Conservation (phyloP, 345 rosid species). For the Salix dunnii region DNA sequence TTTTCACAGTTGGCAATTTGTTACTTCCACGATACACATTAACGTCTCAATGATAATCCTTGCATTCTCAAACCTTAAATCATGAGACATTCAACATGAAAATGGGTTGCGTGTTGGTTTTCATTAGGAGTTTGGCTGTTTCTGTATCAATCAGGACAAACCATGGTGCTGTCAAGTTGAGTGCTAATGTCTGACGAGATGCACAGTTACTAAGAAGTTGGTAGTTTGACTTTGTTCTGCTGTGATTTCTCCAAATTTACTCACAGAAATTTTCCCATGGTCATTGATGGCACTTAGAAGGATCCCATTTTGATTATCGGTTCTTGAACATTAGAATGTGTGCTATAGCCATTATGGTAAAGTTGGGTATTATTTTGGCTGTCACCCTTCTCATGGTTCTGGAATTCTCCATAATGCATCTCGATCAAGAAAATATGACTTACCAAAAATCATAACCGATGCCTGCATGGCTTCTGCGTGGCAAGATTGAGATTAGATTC, state of each 20-base stretch:
- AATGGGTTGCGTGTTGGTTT: neutral
- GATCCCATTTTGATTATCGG: neutral
- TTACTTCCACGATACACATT: neutral
- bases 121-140: conserved; percentile 3
- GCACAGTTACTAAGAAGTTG: conserved; percentile 1
- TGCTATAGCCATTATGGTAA: neutral
- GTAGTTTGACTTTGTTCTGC: conserved; percentile 1
- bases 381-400: neutral
- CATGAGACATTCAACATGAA: neutral
- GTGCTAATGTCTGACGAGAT: neutral
- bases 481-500: neutral
- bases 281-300: neutral
- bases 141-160: conserved; percentile 6
- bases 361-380: neutral
- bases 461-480: neutral
- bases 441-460: neutral
- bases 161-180: conserved; percentile 9
- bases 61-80: neutral
- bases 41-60: neutral
- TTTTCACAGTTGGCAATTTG: neutral
- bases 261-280: neutral
- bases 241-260: neutral
- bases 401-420: neutral
- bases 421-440: neutral
- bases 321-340: neutral